These are phyloP conservation scores for Nakazawaea wyomingensis DNA, from an alignment of 805 yeast genomes.

Conservation along the genomic window DNA sequence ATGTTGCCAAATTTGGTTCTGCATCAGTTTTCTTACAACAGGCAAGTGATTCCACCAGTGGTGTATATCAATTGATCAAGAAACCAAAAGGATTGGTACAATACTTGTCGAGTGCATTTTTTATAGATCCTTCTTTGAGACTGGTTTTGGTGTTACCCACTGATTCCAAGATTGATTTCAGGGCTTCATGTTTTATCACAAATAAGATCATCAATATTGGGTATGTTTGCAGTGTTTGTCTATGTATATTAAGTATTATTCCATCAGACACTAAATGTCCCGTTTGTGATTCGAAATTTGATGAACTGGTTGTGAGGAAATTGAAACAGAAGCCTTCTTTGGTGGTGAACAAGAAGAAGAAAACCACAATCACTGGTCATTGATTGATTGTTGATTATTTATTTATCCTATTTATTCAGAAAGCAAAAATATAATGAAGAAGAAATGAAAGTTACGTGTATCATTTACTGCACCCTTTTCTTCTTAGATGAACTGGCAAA, in stretches of 20 bases:
- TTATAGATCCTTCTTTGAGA: constrained; percentile 80
- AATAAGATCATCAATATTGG: constrained; percentile 92
- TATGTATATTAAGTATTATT: constrained; percentile 68
- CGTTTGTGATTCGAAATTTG: constrained; percentile 78
- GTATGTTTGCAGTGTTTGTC: constrained; percentile 90
- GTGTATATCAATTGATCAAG: constrained; percentile 69
- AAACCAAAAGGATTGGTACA: constrained; percentile 78
- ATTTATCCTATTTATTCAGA: not conserved
- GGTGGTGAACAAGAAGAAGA: constrained; percentile 1
- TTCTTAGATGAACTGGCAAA: too few relatives aligned
- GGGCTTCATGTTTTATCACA: constrained; percentile 91
- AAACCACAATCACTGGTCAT: not conserved
- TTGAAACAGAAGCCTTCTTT: constrained; percentile 51
- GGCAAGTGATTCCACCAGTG: constrained; percentile 92
- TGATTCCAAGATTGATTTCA: constrained; percentile 79
- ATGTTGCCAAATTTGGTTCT: constrained; percentile 74
- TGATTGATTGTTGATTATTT: not conserved
- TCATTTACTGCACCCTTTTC: too few relatives aligned
- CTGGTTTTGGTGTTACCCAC: constrained; percentile 77
- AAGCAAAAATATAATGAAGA: not conserved
- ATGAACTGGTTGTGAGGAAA: constrained; percentile 51
- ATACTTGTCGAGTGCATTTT: constrained; percentile 74
- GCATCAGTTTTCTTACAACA: constrained; percentile 87
- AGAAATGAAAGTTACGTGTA: too few relatives aligned
- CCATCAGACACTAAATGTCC: constrained; percentile 75